These are phyloP conservation scores for Teratosphaeria nubilosa DNA, from an alignment of 2,329 filamentous ascomycete genomes.

Conservation along the genomic window DNA sequence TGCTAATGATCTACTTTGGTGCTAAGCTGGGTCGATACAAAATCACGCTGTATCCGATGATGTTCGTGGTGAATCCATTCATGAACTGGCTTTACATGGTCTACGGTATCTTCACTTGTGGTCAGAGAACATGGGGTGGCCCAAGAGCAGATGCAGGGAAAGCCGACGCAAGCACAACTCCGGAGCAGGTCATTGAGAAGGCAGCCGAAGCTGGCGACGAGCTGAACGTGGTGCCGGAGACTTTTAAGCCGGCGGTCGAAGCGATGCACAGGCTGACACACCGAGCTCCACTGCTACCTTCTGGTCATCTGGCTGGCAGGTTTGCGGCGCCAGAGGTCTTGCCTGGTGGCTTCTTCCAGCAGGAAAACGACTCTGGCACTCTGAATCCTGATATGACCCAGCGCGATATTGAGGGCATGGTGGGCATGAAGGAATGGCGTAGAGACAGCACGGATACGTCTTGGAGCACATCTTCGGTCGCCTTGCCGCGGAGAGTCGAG, in stretches of 20 bases:
- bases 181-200: slow-evolving; percentile 72
- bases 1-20: slow-evolving; percentile 94
- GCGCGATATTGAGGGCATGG: slow-evolving; percentile 25
- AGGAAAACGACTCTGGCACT: slow-evolving; percentile 57
- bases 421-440: slow-evolving; percentile 7
- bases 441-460: slow-evolving; percentile 38
- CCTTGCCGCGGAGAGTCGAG: slow-evolving; percentile 56
- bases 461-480: slow-evolving; percentile 46
- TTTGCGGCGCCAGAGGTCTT: slow-evolving; percentile 64
- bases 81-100: slow-evolving; percentile 99
- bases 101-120: slow-evolving; percentile 89
- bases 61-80: slow-evolving; percentile 87
- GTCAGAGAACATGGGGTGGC: slow-evolving; percentile 90
- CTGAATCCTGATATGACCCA: slow-evolving; percentile 42
- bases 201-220: slow-evolving; percentile 75
- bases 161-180: slow-evolving; percentile 65
- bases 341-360: slow-evolving; percentile 58
- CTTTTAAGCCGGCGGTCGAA: slow-evolving; percentile 54
- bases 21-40: slow-evolving; percentile 80
- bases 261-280: slow-evolving; percentile 32
- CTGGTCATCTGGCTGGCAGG: slow-evolving; percentile 63
- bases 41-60: slow-evolving; percentile 86
- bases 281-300: slow-evolving; percentile 56
- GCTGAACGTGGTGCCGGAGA: slow-evolving; percentile 79
- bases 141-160: slow-evolving; percentile 80